Base-by-base conservation (phyloP, 805 yeast genomes). In the Metschnikowia proteae region DNA sequence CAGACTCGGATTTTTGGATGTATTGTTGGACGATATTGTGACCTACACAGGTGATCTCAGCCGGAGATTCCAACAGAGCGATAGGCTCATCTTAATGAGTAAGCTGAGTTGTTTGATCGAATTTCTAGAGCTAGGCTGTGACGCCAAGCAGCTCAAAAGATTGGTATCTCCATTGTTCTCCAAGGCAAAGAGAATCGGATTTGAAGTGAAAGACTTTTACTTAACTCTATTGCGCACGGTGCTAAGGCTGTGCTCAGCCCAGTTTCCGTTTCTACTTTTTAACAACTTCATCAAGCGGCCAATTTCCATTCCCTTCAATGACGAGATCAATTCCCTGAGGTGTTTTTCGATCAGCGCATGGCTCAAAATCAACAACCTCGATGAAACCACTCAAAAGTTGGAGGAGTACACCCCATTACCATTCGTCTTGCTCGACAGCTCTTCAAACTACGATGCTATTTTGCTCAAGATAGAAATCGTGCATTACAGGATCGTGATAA, bases 291-390 rank as follows among this genome's bases (percentile, higher is more conserved):
- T 32, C n/a, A 26, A 33, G 6, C 13, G 51, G 4, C 55, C 49
- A 5, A 40, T 55, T 6, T 43, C 57, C 2, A 42, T 57, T 8
- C 59, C 60, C 2, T 49, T 55, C 31, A 35, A 46, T 33, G 53
- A 49, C 28, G 58, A 55, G 17, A 36, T 41, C 13, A 29, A 31
- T 43, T 58, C 45, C 41, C 57, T 55, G 55, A 62, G 58, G 32
- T 46, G 59, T 27, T 66, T 74, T 44, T 61, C 78, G 0, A 54
- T 75, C 10, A 72, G 69, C 34, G 53, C 71, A 6, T 74, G 78
- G 79, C 63, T 74, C 45, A 70, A 70, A 48, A 43, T 73, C 28
- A 60, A 54, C 49, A 51, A 31, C 28, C 39, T 52, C 31, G 38
- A 60, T 5, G 54, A 54, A 13, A 41, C 55, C 2, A 34, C 60